phyloP scores from a whole-genome alignment of 1,139 yeast genomes.

The Pichia sp. region DNA sequence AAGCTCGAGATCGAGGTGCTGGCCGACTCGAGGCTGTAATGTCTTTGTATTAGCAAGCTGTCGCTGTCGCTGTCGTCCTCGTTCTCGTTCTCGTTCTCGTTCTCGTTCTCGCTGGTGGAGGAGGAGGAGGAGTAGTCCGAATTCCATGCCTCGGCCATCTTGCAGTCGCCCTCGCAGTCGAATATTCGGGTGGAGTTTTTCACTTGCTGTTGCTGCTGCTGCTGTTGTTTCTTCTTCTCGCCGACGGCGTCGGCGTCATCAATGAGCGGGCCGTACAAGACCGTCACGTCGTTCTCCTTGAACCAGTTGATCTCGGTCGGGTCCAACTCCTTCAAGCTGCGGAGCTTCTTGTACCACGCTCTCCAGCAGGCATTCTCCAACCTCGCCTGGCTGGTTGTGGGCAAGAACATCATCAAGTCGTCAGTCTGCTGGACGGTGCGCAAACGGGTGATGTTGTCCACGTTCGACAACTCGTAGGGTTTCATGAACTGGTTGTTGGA shows the following conservation, averaged over 20 bases:
- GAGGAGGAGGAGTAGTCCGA: conserved; percentile 2
- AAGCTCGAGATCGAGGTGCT: conserved; percentile 2
- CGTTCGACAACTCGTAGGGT: conserved; percentile 29
- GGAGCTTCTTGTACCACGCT: conserved; percentile 79
- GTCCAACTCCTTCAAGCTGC: conserved; percentile 59
- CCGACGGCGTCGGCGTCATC: conserved; percentile 13
- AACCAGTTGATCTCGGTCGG: conserved; percentile 78
- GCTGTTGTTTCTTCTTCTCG: not conserved
- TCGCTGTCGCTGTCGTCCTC: conserved; percentile 9
- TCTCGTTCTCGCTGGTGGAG: not conserved
- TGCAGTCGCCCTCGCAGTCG: not conserved
- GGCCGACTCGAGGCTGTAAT: conserved; percentile 6
- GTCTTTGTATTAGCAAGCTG: conserved; percentile 9
- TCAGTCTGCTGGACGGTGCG: conserved; percentile 26
- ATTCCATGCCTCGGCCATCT: conserved; percentile 5
- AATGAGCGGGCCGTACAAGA: conserved; percentile 70
- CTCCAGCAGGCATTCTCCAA: conserved; percentile 82
- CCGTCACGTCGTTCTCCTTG: conserved; percentile 74
- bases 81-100: conserved; percentile 7
- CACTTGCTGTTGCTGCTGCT: not conserved
- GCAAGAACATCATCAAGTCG: conserved; percentile 31
- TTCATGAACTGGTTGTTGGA: conserved; percentile 31
- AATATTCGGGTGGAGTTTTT: not conserved
- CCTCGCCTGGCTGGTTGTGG: conserved; percentile 44
- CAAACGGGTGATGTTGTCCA: conserved; percentile 24